phyloP scores from a whole-genome alignment of 164 flowering plant genomes.

The Vitis vinifera region ASM3070453v1 NC_081812.1:21013501-21014000 shows the following conservation, averaged over 20 bases:
- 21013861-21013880: conserved; percentile 17
- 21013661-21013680: conserved; percentile 12
- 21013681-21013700: neutral
- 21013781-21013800: neutral
- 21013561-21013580: conserved; percentile 17
- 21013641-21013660: conserved; percentile 16
- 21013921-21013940: conserved; percentile 68
- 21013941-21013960: conserved; percentile 47
- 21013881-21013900: conserved; percentile 37
- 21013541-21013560: neutral
- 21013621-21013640: conserved; percentile 15
- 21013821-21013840: conserved; percentile 1
- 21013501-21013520: too few relatives aligned
- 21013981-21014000: too few relatives aligned
- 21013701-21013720: conserved; percentile 12
- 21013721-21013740: neutral
- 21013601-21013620: conserved; percentile 11
- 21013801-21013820: neutral
- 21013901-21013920: conserved; percentile 51
- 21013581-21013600: conserved; percentile 36
- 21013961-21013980: neutral
- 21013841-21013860: conserved; percentile 22
- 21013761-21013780: conserved; percentile 25
- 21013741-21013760: conserved; percentile 6
- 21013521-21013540: too few relatives aligned